Conservation (phyloP, 1,284 basidiomycete genomes). For the Lignosus rhinocerotis region DNA sequence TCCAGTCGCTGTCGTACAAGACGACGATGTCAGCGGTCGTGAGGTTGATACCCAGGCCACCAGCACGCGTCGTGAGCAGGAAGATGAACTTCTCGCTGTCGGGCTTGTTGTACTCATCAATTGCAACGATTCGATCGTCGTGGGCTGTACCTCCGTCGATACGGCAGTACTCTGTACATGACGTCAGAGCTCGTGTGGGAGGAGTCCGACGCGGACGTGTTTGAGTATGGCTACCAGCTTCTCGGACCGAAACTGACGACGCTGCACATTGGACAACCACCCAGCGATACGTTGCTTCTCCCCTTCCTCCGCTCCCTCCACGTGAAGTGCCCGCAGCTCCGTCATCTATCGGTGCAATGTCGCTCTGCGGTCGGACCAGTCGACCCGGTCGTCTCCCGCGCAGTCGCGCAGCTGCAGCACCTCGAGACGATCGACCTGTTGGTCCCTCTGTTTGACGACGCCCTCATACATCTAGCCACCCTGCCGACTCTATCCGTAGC, state of each 20-base stretch:
- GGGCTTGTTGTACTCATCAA: constrained; percentile 98
- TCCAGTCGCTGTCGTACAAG: constrained; percentile 99
- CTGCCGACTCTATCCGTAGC: constrained; percentile 17
- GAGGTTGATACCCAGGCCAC: constrained; percentile 96
- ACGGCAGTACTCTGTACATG: constrained; percentile 83
- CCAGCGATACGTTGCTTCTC: constrained; percentile 19
- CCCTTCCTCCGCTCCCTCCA: constrained; percentile 19
- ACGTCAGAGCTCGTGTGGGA: constrained; percentile 20
- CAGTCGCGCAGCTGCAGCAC: constrained; percentile 12
- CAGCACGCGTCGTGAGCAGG: constrained; percentile 96
- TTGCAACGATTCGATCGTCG: constrained; percentile 93
- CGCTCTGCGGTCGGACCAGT: constrained; percentile 16
- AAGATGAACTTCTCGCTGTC: constrained; percentile 97
- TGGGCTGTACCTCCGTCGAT: constrained; percentile 97
- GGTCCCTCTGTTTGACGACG: constrained; percentile 18
- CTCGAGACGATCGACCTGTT: constrained; percentile 19
- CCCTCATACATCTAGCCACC: constrained; percentile 13
- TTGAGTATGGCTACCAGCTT: constrained; percentile 22
- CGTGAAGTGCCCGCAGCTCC: constrained; percentile 14
- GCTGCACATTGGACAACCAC: constrained; percentile 20
- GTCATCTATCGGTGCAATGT: constrained; percentile 20
- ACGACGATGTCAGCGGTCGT: constrained; percentile 96
- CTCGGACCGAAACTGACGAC: constrained; percentile 19
- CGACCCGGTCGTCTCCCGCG: constrained; percentile 15
- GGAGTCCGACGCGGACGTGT: constrained; percentile 22